Base-by-base conservation (phyloP, 1,139 yeast genomes). In the Kluyveromyces marxianus region DNA sequence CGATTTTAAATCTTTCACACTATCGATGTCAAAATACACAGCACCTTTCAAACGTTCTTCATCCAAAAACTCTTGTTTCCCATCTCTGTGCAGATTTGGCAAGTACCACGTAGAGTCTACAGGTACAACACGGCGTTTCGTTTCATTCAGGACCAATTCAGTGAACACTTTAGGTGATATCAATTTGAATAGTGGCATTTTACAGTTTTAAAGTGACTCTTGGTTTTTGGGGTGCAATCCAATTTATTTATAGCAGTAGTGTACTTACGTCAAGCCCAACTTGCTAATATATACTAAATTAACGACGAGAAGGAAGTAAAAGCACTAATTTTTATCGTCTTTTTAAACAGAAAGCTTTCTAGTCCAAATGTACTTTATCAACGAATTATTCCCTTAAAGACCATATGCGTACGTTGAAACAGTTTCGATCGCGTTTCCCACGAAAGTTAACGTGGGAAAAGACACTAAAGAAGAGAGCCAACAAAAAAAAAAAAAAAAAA, bases 61-160 rank as follows among this genome's bases (percentile, higher is more conserved):
- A 35, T 75, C 71, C 48, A 70, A 63, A 60, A 72, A 81, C 54
- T 86, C 87, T 24, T 71, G 68, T 44, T 64, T 67, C 2, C 83
- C 94, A 54, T 76, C 72, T 44, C 76, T 71, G 7, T 83, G 79
- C 39, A 69, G 70, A 59, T 81, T 83, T 39, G 97, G 96, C 79
- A 90, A 74, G 63, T 79, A 88, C 97, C 97, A 92, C 0, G 97
- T 82, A 4, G 95, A 81, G 63, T 92, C 98, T 27, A 92, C 69
- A 0, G 95, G 84, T 7, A 85, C 66, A 8, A 83, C 74, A 37
- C 81, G 63, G 21, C 48, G 54, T 4, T 50, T 33, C 4, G 50
- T 52, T 37, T 54, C 54, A 28, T 50, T 52, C 25, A 51, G 50
- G 25, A 53, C 29, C 24, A 61, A 43, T 34, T 57, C 56, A 2